A percentile compares a stretch with the other conserved stretches of the same genome.
Conservation (phyloP, 768 basidiomycete species). For the Tricholoma bakamatsutake region DNA sequence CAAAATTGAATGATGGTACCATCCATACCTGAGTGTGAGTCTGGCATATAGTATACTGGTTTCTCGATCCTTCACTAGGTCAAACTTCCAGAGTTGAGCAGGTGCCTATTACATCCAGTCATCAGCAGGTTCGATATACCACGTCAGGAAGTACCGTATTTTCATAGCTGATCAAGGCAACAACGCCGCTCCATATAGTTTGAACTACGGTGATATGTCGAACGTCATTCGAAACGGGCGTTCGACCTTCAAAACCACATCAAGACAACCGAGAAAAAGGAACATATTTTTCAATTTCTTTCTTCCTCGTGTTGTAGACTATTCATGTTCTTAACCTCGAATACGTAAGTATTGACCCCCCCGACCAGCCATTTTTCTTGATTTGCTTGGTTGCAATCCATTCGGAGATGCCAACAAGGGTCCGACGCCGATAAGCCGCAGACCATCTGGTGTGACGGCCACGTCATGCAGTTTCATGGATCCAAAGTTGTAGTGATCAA, state of each 20-base stretch:
- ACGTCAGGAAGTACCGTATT: constrained; percentile 43
- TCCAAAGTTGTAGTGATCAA: constrained; percentile 54
- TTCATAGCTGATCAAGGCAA: constrained; percentile 70
- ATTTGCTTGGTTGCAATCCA: constrained; percentile 64
- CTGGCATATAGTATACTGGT: constrained; percentile 26
- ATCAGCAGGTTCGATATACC: background rate
- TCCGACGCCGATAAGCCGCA: constrained; percentile 61
- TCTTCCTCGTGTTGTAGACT: constrained; percentile 68
- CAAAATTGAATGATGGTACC: constrained; percentile 8
- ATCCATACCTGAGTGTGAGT: constrained; percentile 33
- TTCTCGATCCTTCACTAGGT: constrained; percentile 51
- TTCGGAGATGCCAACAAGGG: constrained; percentile 57
- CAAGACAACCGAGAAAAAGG: background rate
- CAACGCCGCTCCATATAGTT: constrained; percentile 39
- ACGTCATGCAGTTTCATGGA: constrained; percentile 65
- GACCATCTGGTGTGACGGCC: constrained; percentile 61
- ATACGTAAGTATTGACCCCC: constrained; percentile 17
- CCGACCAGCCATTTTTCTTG: constrained; percentile 74
- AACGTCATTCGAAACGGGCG: constrained; percentile 68
- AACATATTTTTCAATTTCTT: constrained; percentile 60
- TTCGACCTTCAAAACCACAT: constrained; percentile 40
- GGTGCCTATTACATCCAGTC: constrained; percentile 41
- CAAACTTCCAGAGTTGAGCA: constrained; percentile 75
- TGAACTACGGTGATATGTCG: constrained; percentile 62
- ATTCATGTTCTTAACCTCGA: background rate